Evolutionary conservation across 345 rosid species (phyloP).

Genomic region (Arabis alpina): DNA sequence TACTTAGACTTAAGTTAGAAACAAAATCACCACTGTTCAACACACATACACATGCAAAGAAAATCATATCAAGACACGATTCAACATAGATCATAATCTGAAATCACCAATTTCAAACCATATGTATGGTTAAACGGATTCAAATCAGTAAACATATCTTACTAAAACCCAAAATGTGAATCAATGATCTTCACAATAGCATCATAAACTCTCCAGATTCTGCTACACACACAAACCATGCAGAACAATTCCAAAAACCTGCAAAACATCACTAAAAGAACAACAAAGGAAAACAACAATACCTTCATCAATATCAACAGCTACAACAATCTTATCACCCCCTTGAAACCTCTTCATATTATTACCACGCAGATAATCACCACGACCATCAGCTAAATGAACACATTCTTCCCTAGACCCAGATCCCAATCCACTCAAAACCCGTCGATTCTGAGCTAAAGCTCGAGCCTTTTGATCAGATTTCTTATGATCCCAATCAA

Average conservation of each 20-base stretch:
- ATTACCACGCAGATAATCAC: constrained; percentile 47
- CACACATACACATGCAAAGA: too few relatives aligned
- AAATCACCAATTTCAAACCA: too few relatives aligned
- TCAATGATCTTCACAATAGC: constrained; percentile 15
- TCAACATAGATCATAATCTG: not conserved
- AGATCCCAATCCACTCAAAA: constrained; percentile 52
- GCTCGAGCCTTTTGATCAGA: constrained; percentile 54
- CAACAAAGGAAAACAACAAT: constrained; percentile 7
- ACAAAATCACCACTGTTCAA: too few relatives aligned
- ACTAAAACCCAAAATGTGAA: constrained; percentile 4
- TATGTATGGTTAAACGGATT: too few relatives aligned
- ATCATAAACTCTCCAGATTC: constrained; percentile 16
- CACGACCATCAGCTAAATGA: constrained; percentile 50
- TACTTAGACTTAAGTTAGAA: not conserved
- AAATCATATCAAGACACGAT: not conserved
- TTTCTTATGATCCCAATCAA: constrained; percentile 41
- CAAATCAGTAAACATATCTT: too few relatives aligned
- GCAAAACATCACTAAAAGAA: not conserved
- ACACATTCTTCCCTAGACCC: constrained; percentile 47
- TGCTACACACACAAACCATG: constrained; percentile 2
- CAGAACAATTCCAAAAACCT: not conserved
- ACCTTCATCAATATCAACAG: constrained; percentile 99
- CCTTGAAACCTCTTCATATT: constrained; percentile 50
- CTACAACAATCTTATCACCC: constrained; percentile 70
- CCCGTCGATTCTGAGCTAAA: constrained; percentile 47